Conservation (phyloP, 208 protist species). For the Leishmania arabica region DNA sequence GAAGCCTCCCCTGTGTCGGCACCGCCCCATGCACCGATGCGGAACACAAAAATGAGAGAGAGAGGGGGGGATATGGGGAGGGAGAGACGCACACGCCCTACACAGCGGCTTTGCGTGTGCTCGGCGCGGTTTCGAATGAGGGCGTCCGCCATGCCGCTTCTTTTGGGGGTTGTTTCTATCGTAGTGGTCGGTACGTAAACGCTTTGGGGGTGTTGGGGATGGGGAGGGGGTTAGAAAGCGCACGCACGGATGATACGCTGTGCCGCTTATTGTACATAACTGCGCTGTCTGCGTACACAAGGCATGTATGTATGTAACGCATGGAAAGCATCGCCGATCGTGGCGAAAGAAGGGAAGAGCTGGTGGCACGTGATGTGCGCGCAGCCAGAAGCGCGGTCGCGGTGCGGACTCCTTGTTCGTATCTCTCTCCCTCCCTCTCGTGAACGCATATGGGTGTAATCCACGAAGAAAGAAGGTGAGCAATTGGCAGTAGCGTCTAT, state of each 20-base stretch:
- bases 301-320: not conserved
- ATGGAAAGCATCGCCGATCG: not conserved
- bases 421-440: not conserved
- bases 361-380: not conserved
- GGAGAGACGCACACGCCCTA: not conserved
- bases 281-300: not conserved
- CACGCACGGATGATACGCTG: not conserved
- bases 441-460: not conserved
- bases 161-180: not conserved
- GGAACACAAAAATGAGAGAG: not conserved
- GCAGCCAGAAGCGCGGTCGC: not conserved
- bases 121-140: not conserved
- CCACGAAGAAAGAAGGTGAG: not conserved
- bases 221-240: not conserved
- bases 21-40: not conserved
- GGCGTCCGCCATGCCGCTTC: not conserved
- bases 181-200: not conserved
- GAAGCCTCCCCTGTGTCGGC: not conserved
- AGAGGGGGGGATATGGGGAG: too few relatives aligned
- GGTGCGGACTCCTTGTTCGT: slow-evolving; percentile 9
- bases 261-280: not conserved
- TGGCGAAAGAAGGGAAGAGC: not conserved
- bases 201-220: not conserved
- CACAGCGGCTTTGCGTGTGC: not conserved
- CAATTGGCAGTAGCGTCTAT: not conserved